Conservation (phyloP, 352 stramenopile species). For the Phytophthora fragariae region DNA sequence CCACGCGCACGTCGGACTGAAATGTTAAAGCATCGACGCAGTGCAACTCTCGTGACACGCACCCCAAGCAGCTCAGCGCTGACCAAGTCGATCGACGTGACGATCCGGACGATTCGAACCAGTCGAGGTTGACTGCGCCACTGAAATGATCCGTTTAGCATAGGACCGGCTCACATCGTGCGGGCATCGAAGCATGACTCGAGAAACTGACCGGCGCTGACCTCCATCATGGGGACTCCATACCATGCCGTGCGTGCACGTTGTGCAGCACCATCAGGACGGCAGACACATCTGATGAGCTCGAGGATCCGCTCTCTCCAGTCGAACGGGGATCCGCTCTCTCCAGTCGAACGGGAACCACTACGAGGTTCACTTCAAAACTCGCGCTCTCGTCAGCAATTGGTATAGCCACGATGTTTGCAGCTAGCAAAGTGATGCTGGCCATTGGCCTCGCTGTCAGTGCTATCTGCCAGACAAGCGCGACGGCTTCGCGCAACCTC, state of each 20-base stretch:
- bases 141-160: slow-evolving; percentile 24
- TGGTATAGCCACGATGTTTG: slow-evolving; percentile 23
- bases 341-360: slow-evolving; percentile 3
- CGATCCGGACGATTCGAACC: slow-evolving; percentile 17
- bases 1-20: slow-evolving; percentile 10
- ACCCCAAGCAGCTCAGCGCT: slow-evolving; percentile 1
- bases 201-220: slow-evolving; percentile 32
- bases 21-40: slow-evolving; percentile 8
- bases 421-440: slow-evolving; percentile 23
- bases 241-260: slow-evolving; percentile 18
- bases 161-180: not conserved
- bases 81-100: slow-evolving; percentile 11
- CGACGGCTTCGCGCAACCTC: slow-evolving; percentile 26
- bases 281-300: slow-evolving; percentile 19
- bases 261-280: not conserved
- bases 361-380: slow-evolving; percentile 25
- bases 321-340: not conserved
- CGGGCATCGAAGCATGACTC: not conserved
- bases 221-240: slow-evolving; percentile 1
- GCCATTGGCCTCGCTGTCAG: slow-evolving; percentile 14
- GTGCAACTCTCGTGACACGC: slow-evolving; percentile 14
- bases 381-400: slow-evolving; percentile 12
- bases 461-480: slow-evolving; percentile 12
- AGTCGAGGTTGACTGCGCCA: slow-evolving; percentile 7
- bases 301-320: not conserved